Conservation (phyloP, 2,329 filamentous ascomycete genomes). For the Alternaria rosae region DNA sequence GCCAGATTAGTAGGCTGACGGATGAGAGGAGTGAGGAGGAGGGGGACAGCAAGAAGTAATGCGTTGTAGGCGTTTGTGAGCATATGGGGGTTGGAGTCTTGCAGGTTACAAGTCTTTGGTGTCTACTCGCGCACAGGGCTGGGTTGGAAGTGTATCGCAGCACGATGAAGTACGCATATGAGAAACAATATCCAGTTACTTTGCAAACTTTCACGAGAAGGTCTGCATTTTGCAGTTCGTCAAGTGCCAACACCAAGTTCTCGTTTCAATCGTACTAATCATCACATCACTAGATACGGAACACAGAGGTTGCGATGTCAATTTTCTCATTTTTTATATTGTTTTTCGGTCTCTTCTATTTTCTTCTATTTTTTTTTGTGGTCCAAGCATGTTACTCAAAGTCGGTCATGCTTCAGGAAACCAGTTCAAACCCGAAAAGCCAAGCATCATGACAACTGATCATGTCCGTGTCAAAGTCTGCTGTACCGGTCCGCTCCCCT, state of each 20-base stretch:
- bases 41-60: background rate
- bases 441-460: background rate
- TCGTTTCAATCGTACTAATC: background rate
- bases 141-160: background rate
- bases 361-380: background rate
- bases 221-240: background rate
- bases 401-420: background rate
- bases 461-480: background rate
- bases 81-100: background rate
- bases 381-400: background rate
- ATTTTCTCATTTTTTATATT: background rate
- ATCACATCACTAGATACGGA: background rate
- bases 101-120: background rate
- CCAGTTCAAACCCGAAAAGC: background rate
- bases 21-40: constrained; percentile 28
- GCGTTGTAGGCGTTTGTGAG: background rate
- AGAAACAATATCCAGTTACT: background rate
- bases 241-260: background rate
- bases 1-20: constrained; percentile 65
- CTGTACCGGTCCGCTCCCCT: background rate
- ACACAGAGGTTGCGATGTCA: background rate
- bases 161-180: background rate
- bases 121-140: background rate
- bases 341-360: background rate
- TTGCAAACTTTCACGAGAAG: background rate